Conservation (phyloP, 2,329 filamentous ascomycete genomes). For the Nothopassalora personata region DNA sequence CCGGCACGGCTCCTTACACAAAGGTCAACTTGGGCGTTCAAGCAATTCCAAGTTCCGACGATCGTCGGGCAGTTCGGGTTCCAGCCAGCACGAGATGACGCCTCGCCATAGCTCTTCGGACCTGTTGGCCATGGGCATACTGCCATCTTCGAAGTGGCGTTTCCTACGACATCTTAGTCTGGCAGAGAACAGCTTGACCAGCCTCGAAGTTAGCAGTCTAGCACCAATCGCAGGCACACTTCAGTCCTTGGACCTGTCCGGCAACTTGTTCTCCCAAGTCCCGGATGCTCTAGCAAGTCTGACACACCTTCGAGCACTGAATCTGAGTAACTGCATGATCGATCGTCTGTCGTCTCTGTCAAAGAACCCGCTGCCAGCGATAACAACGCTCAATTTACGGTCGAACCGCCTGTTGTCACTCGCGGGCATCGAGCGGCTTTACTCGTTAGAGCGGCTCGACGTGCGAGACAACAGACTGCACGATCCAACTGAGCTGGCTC, state of each 20-base stretch:
- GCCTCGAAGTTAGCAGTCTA: conserved; percentile 69
- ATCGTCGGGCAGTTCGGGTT: conserved; percentile 91
- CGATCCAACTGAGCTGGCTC: conserved; percentile 86
- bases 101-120: conserved; percentile 69
- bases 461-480: conserved; percentile 82
- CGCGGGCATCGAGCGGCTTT: conserved; percentile 81
- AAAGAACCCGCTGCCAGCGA: conserved; percentile 81
- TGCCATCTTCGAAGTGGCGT: conserved; percentile 87
- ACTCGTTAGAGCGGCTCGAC: conserved; percentile 84
- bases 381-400: conserved; percentile 85
- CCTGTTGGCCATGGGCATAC: conserved; percentile 62
- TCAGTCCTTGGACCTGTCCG: conserved; percentile 86
- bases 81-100: conserved; percentile 55
- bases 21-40: conserved; percentile 53
- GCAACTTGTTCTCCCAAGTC: conserved; percentile 89
- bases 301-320: conserved; percentile 82
- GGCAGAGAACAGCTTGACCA: conserved; percentile 83
- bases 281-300: conserved; percentile 84
- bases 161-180: conserved; percentile 89
- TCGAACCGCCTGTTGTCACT: conserved; percentile 82
- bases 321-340: conserved; percentile 97
- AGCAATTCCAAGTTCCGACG: conserved; percentile 66
- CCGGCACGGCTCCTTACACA: conserved; percentile 61
- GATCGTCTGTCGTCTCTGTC: conserved; percentile 83
- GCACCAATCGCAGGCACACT: conserved; percentile 79